phyloP scores from a whole-genome alignment of 1,139 yeast genomes.

The Protomyces pachydermus region DNA sequence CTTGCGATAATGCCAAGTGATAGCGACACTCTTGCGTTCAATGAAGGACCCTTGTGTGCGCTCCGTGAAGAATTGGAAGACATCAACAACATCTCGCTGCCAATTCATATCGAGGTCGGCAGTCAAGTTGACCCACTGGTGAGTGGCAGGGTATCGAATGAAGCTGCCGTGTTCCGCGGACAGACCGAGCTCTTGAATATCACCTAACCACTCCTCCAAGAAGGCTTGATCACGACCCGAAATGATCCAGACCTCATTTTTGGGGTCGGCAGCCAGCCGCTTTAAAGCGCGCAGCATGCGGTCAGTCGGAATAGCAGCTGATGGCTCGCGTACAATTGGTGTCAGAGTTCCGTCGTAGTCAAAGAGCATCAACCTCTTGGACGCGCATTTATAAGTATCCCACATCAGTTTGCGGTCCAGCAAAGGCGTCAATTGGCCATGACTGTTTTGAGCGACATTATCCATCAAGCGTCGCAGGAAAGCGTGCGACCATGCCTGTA shows the following conservation, averaged over 20 bases:
- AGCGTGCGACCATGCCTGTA: slow-evolving; percentile 73
- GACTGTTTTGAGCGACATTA: slow-evolving; percentile 46
- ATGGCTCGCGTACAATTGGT: slow-evolving; percentile 92
- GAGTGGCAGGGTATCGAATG: slow-evolving; percentile 60
- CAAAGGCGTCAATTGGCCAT: slow-evolving; percentile 69
- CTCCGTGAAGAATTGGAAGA: slow-evolving; percentile 70
- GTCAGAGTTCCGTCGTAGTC: slow-evolving; percentile 97
- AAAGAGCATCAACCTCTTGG: slow-evolving; percentile 73
- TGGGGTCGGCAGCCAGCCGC: slow-evolving; percentile 64
- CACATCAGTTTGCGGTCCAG: slow-evolving; percentile 65
- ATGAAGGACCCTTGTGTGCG: slow-evolving; percentile 85
- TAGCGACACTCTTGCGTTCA: slow-evolving; percentile 85
- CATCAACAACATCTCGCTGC: slow-evolving; percentile 74
- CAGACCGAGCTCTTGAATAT: slow-evolving; percentile 58
- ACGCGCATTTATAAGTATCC: slow-evolving; percentile 53
- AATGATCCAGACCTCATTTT: slow-evolving; percentile 87
- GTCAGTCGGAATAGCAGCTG: slow-evolving; percentile 94
- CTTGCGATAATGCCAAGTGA: slow-evolving; percentile 96
- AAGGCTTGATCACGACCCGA: slow-evolving; percentile 93
- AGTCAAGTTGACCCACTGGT: slow-evolving; percentile 77
- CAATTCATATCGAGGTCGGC: slow-evolving; percentile 86
- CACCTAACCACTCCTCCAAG: slow-evolving; percentile 82
- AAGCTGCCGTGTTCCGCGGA: slow-evolving; percentile 98
- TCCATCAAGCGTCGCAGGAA: slow-evolving; percentile 55
- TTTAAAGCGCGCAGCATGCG: slow-evolving; percentile 59